Evolutionary conservation across 257 asterid species (phyloP).

Genomic region (Lycium ferocissimum): DNA sequence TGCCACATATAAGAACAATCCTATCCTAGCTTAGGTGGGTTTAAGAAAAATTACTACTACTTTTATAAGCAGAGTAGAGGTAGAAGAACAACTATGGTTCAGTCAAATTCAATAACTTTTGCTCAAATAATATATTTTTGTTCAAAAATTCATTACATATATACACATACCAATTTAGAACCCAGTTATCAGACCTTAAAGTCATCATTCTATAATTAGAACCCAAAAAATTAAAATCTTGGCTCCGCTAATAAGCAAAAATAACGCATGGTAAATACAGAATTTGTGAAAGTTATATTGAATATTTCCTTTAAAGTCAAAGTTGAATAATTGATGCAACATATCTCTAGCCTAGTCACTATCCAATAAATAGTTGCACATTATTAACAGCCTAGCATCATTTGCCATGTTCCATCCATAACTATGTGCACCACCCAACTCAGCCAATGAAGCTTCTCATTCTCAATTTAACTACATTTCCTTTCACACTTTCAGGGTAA

Average conservation of each 20-base stretch:
- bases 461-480: neutral
- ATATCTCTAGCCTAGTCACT: constrained; percentile 12
- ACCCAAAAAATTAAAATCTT: too few species aligned
- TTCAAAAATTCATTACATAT: too few species aligned
- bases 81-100: neutral
- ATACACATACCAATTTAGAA: too few species aligned
- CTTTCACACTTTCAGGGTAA: neutral
- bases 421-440: constrained; percentile 13
- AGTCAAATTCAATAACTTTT: too few species aligned
- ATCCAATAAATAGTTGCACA: constrained; percentile 13
- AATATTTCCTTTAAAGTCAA: neutral
- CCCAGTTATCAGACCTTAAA: too few species aligned
- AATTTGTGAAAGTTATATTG: neutral
- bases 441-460: neutral
- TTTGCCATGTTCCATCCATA: constrained; percentile 22
- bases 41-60: neutral
- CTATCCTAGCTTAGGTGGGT: neutral
- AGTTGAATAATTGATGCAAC: constrained; percentile 5
- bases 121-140: too few species aligned
- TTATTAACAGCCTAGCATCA: constrained; percentile 24
- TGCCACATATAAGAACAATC: neutral
- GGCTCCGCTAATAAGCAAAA: neutral
- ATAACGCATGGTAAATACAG: neutral
- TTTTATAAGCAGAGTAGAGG: too few species aligned
- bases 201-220: too few species aligned